Conservation (phyloP, 73 alveolate genomes). For the Stentor coeruleus region DNA sequence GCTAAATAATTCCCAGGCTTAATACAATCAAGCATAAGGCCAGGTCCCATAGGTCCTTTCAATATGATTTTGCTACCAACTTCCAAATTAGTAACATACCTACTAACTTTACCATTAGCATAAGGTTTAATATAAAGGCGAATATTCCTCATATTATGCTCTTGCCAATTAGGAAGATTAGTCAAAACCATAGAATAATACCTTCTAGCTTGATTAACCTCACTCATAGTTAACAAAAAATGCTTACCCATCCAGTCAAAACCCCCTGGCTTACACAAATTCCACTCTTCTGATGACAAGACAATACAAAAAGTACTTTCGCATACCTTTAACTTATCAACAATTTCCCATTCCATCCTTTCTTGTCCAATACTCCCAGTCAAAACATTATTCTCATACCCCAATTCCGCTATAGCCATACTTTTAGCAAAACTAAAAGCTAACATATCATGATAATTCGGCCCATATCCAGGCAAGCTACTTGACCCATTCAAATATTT, state of each 20-base stretch:
- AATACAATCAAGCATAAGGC: not conserved
- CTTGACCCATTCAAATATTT: not conserved
- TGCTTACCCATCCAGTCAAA: slow-evolving; percentile 6
- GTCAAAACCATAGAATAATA: not conserved
- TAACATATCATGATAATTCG: not conserved
- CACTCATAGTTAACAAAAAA: not conserved
- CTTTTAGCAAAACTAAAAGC: not conserved
- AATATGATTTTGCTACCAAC: not conserved
- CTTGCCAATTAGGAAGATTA: not conserved
- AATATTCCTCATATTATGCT: too few species aligned
- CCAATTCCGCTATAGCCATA: not conserved
- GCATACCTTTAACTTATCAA: not conserved
- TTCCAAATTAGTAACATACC: not conserved
- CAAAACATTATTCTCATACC: not conserved
- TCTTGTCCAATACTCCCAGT: not conserved
- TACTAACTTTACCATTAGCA: not conserved
- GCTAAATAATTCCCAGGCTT: not conserved
- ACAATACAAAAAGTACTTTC: slow-evolving; percentile 12
- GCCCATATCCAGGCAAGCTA: not conserved
- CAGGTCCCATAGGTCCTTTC: not conserved
- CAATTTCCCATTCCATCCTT: not conserved
- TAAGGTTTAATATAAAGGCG: not conserved
- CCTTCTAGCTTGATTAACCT: not conserved
- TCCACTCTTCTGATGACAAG: slow-evolving; percentile 12
- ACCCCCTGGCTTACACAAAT: not conserved